These are phyloP conservation scores for Pterocarpus santalinus DNA, from an alignment of 306 rosid species.

Conservation along the genomic window DNA sequence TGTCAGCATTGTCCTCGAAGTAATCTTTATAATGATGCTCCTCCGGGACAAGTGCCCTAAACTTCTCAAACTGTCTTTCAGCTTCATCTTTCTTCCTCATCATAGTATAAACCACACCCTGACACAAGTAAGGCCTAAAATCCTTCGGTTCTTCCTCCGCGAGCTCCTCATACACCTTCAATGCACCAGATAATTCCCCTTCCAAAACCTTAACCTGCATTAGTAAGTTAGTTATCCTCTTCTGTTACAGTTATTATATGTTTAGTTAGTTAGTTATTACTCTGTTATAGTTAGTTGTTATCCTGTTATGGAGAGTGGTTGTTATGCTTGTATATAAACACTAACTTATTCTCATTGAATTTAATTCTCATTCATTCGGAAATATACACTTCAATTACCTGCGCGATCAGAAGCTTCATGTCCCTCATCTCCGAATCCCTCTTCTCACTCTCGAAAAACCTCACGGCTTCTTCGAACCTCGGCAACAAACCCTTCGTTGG, in stretches of 20 bases:
- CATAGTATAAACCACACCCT: slow-evolving; percentile 82
- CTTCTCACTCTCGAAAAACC: slow-evolving; percentile 57
- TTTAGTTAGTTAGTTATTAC: too few relatives aligned
- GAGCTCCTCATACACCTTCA: slow-evolving; percentile 79
- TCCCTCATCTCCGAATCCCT: slow-evolving; percentile 75
- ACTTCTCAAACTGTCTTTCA: slow-evolving; percentile 77
- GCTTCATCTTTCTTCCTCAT: slow-evolving; percentile 82
- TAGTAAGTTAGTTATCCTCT: background rate
- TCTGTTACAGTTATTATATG: background rate
- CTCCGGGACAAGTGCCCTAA: slow-evolving; percentile 76
- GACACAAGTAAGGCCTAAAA: slow-evolving; percentile 91
- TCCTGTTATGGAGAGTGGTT: too few relatives aligned
- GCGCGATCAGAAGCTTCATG: slow-evolving; percentile 86
- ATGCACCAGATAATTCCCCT: slow-evolving; percentile 68
- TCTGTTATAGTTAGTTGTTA: background rate
- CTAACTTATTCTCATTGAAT: too few relatives aligned
- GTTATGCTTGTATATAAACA: too few relatives aligned
- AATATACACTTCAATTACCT: slow-evolving; percentile 13
- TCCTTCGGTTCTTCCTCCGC: slow-evolving; percentile 84
- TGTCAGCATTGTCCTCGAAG: slow-evolving; percentile 74
- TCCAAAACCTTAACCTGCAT: slow-evolving; percentile 66
- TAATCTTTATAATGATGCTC: slow-evolving; percentile 81
- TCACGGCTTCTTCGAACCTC: slow-evolving; percentile 66
- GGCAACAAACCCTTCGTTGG: slow-evolving; percentile 49
- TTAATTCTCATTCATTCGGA: too few relatives aligned